Evolutionary conservation across 176 grass and related monocot species (phyloP).

Genomic region (Carex parvula): DNA sequence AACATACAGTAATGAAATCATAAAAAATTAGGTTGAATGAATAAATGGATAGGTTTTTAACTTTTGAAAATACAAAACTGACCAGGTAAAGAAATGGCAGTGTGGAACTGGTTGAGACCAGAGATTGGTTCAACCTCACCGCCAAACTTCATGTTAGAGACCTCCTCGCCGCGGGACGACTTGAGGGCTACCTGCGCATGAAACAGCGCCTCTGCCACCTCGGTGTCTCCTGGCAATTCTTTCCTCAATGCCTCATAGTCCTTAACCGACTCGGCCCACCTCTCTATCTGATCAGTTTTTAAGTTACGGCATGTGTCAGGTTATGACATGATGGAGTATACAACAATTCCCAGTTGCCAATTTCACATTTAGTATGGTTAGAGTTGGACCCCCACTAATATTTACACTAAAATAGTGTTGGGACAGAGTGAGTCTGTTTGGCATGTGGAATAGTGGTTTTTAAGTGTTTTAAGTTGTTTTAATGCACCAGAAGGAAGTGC

Average conservation of each 20-base stretch:
- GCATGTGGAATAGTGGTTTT: not conserved
- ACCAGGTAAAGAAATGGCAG: constrained; percentile 85
- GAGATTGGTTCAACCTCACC: constrained; percentile 78
- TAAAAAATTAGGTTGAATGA: constrained; percentile 45
- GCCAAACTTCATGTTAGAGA: constrained; percentile 93
- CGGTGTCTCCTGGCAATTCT: constrained; percentile 67
- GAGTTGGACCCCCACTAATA: constrained; percentile 12
- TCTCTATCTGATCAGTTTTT: constrained; percentile 53
- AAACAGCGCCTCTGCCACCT: constrained; percentile 92
- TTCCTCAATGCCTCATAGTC: constrained; percentile 85
- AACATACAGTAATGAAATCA: constrained; percentile 21
- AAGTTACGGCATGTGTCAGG: not conserved
- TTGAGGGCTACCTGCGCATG: constrained; percentile 82
- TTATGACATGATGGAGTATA: not conserved
- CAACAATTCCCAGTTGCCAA: not conserved
- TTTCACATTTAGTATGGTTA: not conserved
- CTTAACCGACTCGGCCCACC: constrained; percentile 73
- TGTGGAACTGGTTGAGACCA: constrained; percentile 75
- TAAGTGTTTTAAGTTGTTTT: not conserved
- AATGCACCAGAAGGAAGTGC: not conserved
- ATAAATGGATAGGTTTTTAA: constrained; percentile 59
- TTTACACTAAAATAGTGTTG: not conserved
- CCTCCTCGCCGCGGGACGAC: constrained; percentile 73
- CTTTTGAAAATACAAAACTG: constrained; percentile 33
- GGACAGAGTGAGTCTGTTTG: not conserved